Conservation (phyloP, 495 filamentous ascomycete species). For the Annulohypoxylon bovei region DNA sequence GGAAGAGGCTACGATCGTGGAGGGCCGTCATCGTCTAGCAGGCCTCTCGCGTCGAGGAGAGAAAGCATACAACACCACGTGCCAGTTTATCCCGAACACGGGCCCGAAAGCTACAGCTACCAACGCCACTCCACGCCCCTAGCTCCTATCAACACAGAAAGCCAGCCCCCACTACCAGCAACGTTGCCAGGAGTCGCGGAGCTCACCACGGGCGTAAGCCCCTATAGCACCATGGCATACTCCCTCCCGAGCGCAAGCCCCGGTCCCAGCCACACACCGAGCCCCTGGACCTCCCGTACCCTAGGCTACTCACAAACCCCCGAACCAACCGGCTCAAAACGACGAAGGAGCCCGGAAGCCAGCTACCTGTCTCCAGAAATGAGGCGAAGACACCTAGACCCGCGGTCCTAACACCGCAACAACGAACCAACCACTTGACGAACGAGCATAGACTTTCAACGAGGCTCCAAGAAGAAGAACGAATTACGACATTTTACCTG, state of each 20-base stretch:
- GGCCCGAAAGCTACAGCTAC: slow-evolving; percentile 47
- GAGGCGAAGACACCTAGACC: slow-evolving; percentile 56
- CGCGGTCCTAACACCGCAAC: slow-evolving; percentile 40
- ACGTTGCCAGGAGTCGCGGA: slow-evolving; percentile 64
- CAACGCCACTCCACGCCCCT: slow-evolving; percentile 47
- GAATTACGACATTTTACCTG: slow-evolving; percentile 8
- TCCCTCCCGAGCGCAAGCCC: slow-evolving; percentile 51
- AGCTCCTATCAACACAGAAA: slow-evolving; percentile 55
- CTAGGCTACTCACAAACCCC: slow-evolving; percentile 50
- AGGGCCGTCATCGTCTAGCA: slow-evolving; percentile 21
- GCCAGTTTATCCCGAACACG: slow-evolving; percentile 46
- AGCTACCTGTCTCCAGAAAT: slow-evolving; percentile 52
- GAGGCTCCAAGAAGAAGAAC: slow-evolving; percentile 2
- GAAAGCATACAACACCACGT: slow-evolving; percentile 56
- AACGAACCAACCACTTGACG: slow-evolving; percentile 26
- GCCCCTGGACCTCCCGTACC: slow-evolving; percentile 53
- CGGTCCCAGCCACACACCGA: slow-evolving; percentile 51
- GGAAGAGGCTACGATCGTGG: slow-evolving; percentile 51
- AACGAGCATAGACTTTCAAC: background rate
- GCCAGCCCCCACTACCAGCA: slow-evolving; percentile 41
- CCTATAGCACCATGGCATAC: slow-evolving; percentile 64
- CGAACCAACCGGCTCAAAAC: slow-evolving; percentile 48
- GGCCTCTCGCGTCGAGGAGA: slow-evolving; percentile 52
- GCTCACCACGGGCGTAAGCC: slow-evolving; percentile 64
- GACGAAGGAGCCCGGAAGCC: slow-evolving; percentile 55